A percentile compares a stretch with the other conserved stretches of the same genome.
These are phyloP conservation scores for Rosellinia necatrix DNA, from an alignment of 2,329 filamentous ascomycete genomes.

Conservation along the genomic window DNA sequence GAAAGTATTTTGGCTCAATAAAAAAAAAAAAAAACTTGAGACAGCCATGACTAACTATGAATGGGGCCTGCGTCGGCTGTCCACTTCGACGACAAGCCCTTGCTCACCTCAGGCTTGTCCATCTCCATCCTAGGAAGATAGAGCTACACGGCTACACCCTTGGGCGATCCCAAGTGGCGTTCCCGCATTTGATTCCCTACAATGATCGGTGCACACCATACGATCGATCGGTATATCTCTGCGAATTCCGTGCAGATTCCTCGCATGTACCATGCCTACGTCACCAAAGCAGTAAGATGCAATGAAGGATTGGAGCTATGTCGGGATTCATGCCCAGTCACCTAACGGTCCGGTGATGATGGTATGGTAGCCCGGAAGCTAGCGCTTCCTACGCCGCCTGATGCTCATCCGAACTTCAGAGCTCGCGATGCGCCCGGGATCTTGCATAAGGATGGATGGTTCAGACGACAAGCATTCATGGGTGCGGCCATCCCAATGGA, in stretches of 20 bases:
- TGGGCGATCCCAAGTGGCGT: constrained; percentile 15
- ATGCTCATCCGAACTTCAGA: constrained; percentile 30
- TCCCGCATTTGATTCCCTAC: constrained; percentile 7
- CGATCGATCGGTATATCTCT: not conserved
- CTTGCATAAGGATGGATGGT: constrained; percentile 25
- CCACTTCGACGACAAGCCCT: constrained; percentile 19
- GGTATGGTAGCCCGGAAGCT: constrained; percentile 30
- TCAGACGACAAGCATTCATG: constrained; percentile 29
- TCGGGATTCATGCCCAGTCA: constrained; percentile 28
- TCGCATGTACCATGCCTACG: constrained; percentile 6
- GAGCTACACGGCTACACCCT: constrained; percentile 13
- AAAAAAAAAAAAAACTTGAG: constrained; percentile 20
- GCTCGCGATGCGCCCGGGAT: constrained; percentile 28
- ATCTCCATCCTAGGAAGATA: constrained; percentile 7
- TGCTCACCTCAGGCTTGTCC: constrained; percentile 6
- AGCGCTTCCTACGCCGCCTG: constrained; percentile 28
- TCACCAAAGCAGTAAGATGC: constrained; percentile 28
- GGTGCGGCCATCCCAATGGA: constrained; percentile 23
- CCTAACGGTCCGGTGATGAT: constrained; percentile 22
- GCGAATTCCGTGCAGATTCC: constrained; percentile 4
- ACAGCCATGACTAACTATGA: constrained; percentile 22
- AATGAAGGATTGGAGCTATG: constrained; percentile 25
- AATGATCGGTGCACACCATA: constrained; percentile 6
- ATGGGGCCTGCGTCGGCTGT: constrained; percentile 18
- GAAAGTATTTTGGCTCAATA: constrained; percentile 28